Percentiles rank a stretch among this genome's conserved stretches.
Evolutionary conservation across 2,329 filamentous ascomycete species (phyloP).

Genomic region (Aspergillus terreus): DNA sequence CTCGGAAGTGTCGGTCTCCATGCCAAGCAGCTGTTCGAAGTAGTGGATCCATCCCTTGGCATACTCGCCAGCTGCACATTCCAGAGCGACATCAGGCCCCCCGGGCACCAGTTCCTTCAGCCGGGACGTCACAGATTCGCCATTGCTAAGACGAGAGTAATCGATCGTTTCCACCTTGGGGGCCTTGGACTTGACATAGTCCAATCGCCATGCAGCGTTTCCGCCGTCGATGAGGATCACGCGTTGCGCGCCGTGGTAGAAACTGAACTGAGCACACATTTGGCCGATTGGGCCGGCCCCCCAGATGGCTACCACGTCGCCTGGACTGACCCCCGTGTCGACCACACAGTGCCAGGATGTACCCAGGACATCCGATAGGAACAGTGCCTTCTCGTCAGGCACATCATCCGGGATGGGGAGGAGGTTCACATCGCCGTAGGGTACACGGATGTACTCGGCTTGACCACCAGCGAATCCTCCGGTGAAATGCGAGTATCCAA

Average conservation of each 20-base stretch:
- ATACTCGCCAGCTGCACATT: slow-evolving; percentile 64
- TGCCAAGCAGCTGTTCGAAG: slow-evolving; percentile 58
- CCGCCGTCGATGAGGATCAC: slow-evolving; percentile 78
- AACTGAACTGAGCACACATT: slow-evolving; percentile 65
- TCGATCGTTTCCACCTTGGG: slow-evolving; percentile 66
- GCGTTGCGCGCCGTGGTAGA: slow-evolving; percentile 68
- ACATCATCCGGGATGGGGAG: slow-evolving; percentile 73
- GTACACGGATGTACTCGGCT: slow-evolving; percentile 80
- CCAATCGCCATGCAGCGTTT: slow-evolving; percentile 59
- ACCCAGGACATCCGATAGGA: slow-evolving; percentile 72
- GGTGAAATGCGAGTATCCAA: slow-evolving; percentile 71
- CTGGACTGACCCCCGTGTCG: slow-evolving; percentile 74
- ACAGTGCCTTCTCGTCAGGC: slow-evolving; percentile 80
- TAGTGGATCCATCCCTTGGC: slow-evolving; percentile 60
- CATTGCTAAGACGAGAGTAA: slow-evolving; percentile 60
- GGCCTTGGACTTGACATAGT: slow-evolving; percentile 63
- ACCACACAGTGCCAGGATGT: slow-evolving; percentile 81
- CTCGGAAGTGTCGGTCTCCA: slow-evolving; percentile 79
- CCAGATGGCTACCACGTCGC: slow-evolving; percentile 77
- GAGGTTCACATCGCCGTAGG: slow-evolving; percentile 75
- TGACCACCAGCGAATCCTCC: slow-evolving; percentile 86
- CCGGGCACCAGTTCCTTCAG: slow-evolving; percentile 71
- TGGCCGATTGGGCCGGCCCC: slow-evolving; percentile 84
- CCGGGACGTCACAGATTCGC: slow-evolving; percentile 64
- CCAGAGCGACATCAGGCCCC: slow-evolving; percentile 71